Conservation (phyloP, 2,329 filamentous ascomycete genomes). For the Hymenoscyphus scutula region DNA sequence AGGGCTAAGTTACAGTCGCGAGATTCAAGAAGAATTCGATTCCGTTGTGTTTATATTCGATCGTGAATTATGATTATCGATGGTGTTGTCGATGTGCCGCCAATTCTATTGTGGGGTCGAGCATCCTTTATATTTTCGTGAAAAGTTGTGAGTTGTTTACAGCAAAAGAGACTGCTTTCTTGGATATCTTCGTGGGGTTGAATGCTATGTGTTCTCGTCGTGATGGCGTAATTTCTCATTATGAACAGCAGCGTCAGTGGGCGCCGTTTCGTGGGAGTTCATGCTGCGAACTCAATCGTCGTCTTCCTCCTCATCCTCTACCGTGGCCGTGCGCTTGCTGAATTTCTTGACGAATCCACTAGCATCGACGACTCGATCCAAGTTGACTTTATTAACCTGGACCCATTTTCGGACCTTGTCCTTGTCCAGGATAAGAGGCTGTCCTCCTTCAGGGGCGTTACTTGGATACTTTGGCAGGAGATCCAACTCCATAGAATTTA, state of each 20-base stretch:
- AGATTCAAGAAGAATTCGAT: neutral
- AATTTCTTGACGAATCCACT: constrained; percentile 45
- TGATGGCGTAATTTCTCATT: neutral
- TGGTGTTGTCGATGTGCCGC: neutral
- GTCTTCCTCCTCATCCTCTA: neutral
- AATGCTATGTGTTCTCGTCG: neutral
- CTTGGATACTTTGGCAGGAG: constrained; percentile 41
- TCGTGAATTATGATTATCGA: neutral
- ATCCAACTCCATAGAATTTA: constrained; percentile 73
- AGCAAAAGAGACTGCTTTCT: neutral
- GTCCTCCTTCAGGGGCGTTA: constrained; percentile 38
- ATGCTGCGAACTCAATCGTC: neutral
- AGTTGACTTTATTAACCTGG: constrained; percentile 67
- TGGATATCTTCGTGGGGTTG: neutral
- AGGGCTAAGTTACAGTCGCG: neutral
- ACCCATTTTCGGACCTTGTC: constrained; percentile 59
- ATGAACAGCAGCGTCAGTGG: neutral
- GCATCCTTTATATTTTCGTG: neutral
- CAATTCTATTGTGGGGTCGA: neutral
- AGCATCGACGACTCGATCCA: constrained; percentile 67
- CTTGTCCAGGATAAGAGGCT: constrained; percentile 50
- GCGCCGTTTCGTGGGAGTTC: no score
- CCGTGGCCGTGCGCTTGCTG: neutral
- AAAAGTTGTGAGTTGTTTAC: neutral
- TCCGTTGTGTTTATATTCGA: no score